phyloP scores from a whole-genome alignment of 2,329 filamentous ascomycete genomes.

The Pezicula rhizophila region DNA sequence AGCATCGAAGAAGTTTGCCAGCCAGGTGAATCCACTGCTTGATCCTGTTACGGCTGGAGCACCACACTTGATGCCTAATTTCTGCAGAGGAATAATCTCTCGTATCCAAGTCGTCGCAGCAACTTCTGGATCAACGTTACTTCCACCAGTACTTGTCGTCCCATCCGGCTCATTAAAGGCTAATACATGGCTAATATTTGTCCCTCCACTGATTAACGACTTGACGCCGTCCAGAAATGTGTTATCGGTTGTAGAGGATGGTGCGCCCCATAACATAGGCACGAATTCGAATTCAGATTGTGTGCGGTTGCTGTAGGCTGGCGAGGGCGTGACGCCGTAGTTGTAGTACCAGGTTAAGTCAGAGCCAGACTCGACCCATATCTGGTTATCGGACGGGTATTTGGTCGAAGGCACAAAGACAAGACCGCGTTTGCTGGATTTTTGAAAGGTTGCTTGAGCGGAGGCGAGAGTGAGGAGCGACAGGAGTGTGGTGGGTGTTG shows the following conservation, averaged over 20 bases:
- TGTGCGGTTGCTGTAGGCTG: slow-evolving; percentile 38
- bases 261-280: slow-evolving; percentile 72
- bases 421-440: slow-evolving; percentile 63
- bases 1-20: slow-evolving; percentile 56
- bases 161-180: slow-evolving; percentile 77
- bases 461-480: slow-evolving; percentile 1
- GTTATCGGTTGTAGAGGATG: slow-evolving; percentile 41
- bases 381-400: slow-evolving; percentile 53
- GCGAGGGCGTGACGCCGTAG: slow-evolving; percentile 54
- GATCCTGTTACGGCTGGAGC: slow-evolving; percentile 63
- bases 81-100: slow-evolving; percentile 63
- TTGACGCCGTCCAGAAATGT: slow-evolving; percentile 57
- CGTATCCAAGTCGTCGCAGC: slow-evolving; percentile 66
- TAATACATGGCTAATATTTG: slow-evolving; percentile 62
- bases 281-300: slow-evolving; percentile 65
- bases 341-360: slow-evolving; percentile 84
- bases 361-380: slow-evolving; percentile 53
- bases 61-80: slow-evolving; percentile 60
- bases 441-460: slow-evolving; percentile 4
- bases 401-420: slow-evolving; percentile 55
- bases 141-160: slow-evolving; percentile 49
- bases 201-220: slow-evolving; percentile 43
- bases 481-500: slow-evolving; percentile 2
- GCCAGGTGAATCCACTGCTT: slow-evolving; percentile 55
- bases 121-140: slow-evolving; percentile 47